Evolutionary conservation across 129 eudicot genomes (phyloP), one percentile per base, ranked within the genome.

Genomic region (Tanacetum coccineum): DNA sequence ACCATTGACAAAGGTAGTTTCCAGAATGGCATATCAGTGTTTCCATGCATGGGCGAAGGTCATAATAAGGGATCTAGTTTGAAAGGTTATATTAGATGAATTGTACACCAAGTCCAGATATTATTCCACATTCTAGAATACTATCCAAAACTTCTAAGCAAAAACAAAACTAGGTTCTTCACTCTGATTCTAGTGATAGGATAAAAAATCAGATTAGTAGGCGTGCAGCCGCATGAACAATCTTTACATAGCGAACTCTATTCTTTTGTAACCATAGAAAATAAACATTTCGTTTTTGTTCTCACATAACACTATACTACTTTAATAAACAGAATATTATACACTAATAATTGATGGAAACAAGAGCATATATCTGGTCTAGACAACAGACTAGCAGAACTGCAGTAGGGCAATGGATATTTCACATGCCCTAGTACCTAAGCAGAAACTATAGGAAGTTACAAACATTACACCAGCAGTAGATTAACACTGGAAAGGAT

Each of bases 1-100:
- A 26, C 66, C 59, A 45, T 12, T 45, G 55, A 70, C 36, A 46
- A 55, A 19, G 28, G 59, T 47, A 55, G 59, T 17, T 14, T 60
- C 21, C 17, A 47, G 60, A 59, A 70, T 30, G 68, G 32, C 39
- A 6, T 46, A 53, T 17, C 52, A 36, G 49, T 10, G 15, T 51
- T 42, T 72, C 63, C 12, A n/a, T 30, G 15, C 46, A 21, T 46
- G 13, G 48, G 30, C 20, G 20, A 22, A 46, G 59, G 66, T 26
- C 55, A 69, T 56, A 22, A 44, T 56, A 70, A 21, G 26, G 59
- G 66, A 19, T 47, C 67, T 58, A 70, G 13, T 18, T 53, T 52
- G 20, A 54, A 21, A 20, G 25, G 58, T 68, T 39, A 20, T 13
- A 20, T 15, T 40, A 13, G 22, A 14, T 22, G 47, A 22, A 14